Base-by-base conservation (phyloP, 1,284 basidiomycete genomes). In the Ustilago crameri region DNA sequence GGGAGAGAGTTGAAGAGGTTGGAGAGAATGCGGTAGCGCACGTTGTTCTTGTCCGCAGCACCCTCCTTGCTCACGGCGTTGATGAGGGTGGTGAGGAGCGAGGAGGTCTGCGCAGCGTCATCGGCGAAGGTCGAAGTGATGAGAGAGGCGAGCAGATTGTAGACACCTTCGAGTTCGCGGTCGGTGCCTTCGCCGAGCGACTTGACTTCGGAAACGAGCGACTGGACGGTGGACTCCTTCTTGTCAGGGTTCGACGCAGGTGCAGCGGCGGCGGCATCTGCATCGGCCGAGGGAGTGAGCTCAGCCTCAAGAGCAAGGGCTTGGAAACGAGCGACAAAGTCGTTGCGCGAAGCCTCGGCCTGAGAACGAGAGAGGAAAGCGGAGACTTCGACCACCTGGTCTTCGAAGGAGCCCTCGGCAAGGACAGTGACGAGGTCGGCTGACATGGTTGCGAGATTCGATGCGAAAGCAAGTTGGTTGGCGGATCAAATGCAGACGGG, bases 1-100 rank as follows among this genome's bases (percentile, higher is more conserved):
- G 76, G 68, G 23, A 83, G 57, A 26, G 70, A 51, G 71, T 83
- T 83, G 75, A 78, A 83, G 15, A 79, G 62, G 75, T 83, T 83
- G 23, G 78, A 69, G 15, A 83, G 73, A 42, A 78, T 77, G 37
- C 68, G 74, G 26, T 76, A 76, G 22, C 63, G 59, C 12, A 74
- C 73, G 14, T 69, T 60, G 51, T 63, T 71, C 71, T 70, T 78
- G 12, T 78, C 74, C 5, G 32, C 24, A 9, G 43, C 20, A 30
- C 51, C 49, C 17, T 70, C 53, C 17, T 52, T 55, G 17, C 51
- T n/a, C 9, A 77, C 26, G n/a, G 67, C 63, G 5, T 52, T 42
- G 32, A 63, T 30, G 23, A 82, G 44, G 35, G 67, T 53, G n/a
- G 48, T 43, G 24, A 78, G 37, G 3, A 78, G 65, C 30, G 41